phyloP scores from a whole-genome alignment of 331 rosid species.

The Acacia concinna region DNA sequence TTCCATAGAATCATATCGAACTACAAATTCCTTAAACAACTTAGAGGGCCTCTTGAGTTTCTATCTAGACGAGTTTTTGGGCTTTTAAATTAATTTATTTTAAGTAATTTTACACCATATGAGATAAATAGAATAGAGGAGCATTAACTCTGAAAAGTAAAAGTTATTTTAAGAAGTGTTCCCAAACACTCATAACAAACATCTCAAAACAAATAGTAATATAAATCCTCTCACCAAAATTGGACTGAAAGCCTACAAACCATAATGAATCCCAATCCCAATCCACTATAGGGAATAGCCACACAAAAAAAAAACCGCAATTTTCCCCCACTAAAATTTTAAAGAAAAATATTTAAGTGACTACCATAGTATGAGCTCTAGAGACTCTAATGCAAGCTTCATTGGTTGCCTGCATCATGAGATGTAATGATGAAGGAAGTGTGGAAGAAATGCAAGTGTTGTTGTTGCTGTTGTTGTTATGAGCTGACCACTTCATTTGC shows the following conservation, averaged over 20 bases:
- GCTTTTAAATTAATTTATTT: too few relatives aligned
- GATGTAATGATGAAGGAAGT: not conserved
- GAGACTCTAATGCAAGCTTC: not conserved
- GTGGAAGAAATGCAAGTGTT: not conserved
- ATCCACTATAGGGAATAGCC: not conserved
- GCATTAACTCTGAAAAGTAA: too few relatives aligned
- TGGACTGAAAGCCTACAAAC: not conserved
- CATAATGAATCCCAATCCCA: not conserved
- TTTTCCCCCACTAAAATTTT: not conserved
- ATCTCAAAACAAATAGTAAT: not conserved
- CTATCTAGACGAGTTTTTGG: too few relatives aligned
- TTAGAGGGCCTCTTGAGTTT: too few relatives aligned
- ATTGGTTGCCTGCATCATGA: not conserved
- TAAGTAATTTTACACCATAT: too few relatives aligned
- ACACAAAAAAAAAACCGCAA: not conserved
- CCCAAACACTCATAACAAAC: too few relatives aligned
- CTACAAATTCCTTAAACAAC: too few relatives aligned
- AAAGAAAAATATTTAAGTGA: not conserved
- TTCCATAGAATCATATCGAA: too few relatives aligned
- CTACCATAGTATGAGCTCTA: not conserved
- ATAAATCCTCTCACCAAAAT: not conserved
- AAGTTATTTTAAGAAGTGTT: too few relatives aligned
- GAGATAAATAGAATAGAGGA: too few relatives aligned
- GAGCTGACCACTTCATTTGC: constrained; percentile 73
- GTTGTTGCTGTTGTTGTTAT: not conserved